Evolutionary conservation across 257 asterid genomes (phyloP), one percentile per base, ranked within the genome.

Genomic region (Solanum chilense): DNA sequence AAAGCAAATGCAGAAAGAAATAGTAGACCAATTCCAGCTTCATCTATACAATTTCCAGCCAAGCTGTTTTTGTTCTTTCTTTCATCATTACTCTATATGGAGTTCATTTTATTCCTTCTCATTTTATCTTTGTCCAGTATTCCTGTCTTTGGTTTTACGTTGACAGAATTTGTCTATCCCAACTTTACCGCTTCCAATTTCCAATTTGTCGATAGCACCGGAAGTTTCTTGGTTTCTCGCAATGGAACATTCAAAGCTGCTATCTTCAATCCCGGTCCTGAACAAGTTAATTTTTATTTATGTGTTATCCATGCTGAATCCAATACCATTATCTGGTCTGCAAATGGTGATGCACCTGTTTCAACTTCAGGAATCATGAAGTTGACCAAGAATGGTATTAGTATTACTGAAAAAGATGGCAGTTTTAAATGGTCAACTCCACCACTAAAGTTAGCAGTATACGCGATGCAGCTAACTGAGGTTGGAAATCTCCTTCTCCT

Each of bases 401-500:
- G 37, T 39, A 74, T 96, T 42, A 66, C n/a, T 12, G 92, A 91
- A 14, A 89, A 87, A 9, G 90, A 87, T 25, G 90, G 93, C 45
- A 89, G 77, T 47, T 85, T 83, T 14, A 87, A 27, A 20, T 96
- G 99, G 98, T 91, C 98, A 12, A 92, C 97, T 42, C 95, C 98
- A 3, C 45, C 66, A 10, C 44, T 92, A 69, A 47, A 70, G 64
- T 52, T 20, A 35, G 80, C 85, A 5, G 94, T 90, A 1, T 89
- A 90, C n/a, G 87, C 94, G 1, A 56, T 96, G 25, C 92, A 75
- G 58, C 90, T 96, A 4, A 88, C 90, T 6, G 96, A 93, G 14
- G 35, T 86, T 8, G 98, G 98, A 49, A 95, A 95, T 86, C 94
- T 96, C 21, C 41, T 95, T 44, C 64, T 95, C 91, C 95, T 95